Evolutionary conservation across 2,329 filamentous ascomycete genomes (phyloP).

Genomic region (Diaporthe eres): DNA sequence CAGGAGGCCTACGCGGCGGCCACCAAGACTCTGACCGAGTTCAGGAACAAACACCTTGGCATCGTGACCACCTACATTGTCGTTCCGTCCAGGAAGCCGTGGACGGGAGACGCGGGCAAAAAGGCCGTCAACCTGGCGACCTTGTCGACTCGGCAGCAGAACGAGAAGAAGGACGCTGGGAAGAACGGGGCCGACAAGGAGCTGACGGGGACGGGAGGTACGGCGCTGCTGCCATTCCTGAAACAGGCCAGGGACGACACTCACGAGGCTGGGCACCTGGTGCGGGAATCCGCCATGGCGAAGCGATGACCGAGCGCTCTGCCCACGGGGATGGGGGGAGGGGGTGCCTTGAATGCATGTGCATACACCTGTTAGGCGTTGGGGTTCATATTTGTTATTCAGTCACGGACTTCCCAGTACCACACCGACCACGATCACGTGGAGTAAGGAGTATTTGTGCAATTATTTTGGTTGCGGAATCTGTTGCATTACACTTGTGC

Average conservation of each 20-base stretch:
- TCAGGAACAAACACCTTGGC: conserved; percentile 89
- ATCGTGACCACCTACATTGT: conserved; percentile 94
- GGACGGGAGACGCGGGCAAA: conserved; percentile 50
- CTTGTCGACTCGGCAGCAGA: conserved; percentile 38
- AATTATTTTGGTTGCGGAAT: background rate
- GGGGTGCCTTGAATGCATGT: background rate
- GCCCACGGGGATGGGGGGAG: background rate
- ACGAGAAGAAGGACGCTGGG: conserved; percentile 32
- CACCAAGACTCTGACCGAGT: conserved; percentile 79
- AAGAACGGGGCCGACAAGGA: conserved; percentile 58
- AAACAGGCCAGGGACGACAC: conserved; percentile 93
- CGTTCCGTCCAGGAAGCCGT: conserved; percentile 73
- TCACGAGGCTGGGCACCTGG: conserved; percentile 50
- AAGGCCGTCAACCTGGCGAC: conserved; percentile 38
- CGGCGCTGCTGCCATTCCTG: conserved; percentile 87
- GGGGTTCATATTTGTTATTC: background rate
- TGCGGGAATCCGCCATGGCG: conserved; percentile 23
- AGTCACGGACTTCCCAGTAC: background rate
- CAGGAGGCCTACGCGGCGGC: conserved; percentile 76
- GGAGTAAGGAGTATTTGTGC: background rate
- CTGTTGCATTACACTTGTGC: background rate
- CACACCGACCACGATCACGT: background rate
- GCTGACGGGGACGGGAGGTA: conserved; percentile 88
- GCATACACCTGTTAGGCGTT: conserved; percentile 7
- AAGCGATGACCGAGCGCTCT: background rate